phyloP scores from a whole-genome alignment of 2,329 filamentous ascomycete genomes.

The Ophiosphaerella korrae region DNA sequence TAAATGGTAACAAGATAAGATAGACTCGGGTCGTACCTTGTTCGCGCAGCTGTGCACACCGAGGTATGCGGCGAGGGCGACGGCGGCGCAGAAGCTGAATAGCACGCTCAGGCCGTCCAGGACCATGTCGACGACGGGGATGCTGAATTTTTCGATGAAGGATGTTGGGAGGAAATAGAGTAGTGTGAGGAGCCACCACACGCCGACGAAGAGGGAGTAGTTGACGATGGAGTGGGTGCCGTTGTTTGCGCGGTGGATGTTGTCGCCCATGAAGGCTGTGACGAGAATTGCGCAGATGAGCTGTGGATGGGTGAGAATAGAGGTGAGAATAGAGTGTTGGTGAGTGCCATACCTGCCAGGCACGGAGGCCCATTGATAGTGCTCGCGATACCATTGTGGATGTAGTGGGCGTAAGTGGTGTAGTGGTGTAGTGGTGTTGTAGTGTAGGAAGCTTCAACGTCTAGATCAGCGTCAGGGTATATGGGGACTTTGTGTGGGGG shows the following conservation, averaged over 20 bases:
- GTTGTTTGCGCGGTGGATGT: conserved; percentile 58
- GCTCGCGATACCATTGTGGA: conserved; percentile 49
- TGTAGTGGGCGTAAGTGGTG: conserved; percentile 9
- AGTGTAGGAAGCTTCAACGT: background rate
- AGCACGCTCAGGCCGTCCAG: conserved; percentile 66
- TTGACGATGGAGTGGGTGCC: conserved; percentile 64
- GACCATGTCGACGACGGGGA: conserved; percentile 59
- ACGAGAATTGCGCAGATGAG: conserved; percentile 65
- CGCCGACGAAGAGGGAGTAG: conserved; percentile 71
- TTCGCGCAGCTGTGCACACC: conserved; percentile 71
- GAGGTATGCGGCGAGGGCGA: conserved; percentile 74
- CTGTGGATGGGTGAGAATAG: conserved; percentile 41
- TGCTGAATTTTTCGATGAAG: conserved; percentile 59
- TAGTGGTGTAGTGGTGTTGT: conserved; percentile 8
- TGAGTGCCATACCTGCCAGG: conserved; percentile 44
- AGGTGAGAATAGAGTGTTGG: background rate
- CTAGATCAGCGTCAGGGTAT: background rate
- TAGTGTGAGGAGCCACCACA: conserved; percentile 68
- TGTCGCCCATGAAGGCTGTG: conserved; percentile 67
- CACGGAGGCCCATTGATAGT: conserved; percentile 49
- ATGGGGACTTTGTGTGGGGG: too few relatives aligned
- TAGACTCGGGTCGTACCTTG: conserved; percentile 49
- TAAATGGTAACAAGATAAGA: background rate
- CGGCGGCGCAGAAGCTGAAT: conserved; percentile 72
- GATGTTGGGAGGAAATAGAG: conserved; percentile 66